Evolutionary conservation across 1,284 basidiomycete genomes (phyloP).

Genomic region (Grifola frondosa): DNA sequence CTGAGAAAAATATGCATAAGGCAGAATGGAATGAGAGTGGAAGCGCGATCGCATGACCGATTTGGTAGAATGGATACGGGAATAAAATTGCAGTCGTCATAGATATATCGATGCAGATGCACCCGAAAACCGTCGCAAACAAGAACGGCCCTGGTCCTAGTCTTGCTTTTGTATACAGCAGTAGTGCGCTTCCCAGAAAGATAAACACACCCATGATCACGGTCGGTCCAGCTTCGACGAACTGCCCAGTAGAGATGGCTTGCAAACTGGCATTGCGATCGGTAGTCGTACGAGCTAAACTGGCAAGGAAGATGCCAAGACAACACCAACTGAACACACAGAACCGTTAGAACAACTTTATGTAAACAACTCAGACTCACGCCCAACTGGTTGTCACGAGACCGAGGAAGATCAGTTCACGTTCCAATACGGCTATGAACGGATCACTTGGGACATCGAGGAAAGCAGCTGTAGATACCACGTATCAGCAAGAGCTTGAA

Average conservation of each 20-base stretch:
- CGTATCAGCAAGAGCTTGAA: no score
- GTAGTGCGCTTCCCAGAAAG: constrained; percentile 58
- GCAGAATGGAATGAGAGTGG: constrained; percentile 65
- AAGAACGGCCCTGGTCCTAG: constrained; percentile 67
- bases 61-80: constrained; percentile 64
- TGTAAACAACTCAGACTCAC: constrained; percentile 39
- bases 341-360: not conserved
- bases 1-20: constrained; percentile 51
- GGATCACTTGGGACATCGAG: constrained; percentile 70
- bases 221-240: constrained; percentile 61
- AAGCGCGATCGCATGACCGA: constrained; percentile 54
- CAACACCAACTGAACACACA: constrained; percentile 54
- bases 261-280: constrained; percentile 39
- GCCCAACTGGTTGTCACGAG: constrained; percentile 60
- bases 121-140: constrained; percentile 58
- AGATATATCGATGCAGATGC: constrained; percentile 59
- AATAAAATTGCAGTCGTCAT: constrained; percentile 61
- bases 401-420: constrained; percentile 60
- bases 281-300: constrained; percentile 52
- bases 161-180: constrained; percentile 65
- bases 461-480: constrained; percentile 58
- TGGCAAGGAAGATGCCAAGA: constrained; percentile 65
- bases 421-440: constrained; percentile 67
- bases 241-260: constrained; percentile 48
- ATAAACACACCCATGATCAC: constrained; percentile 67